These are phyloP conservation scores for Saturnispora kantuleensis DNA, from an alignment of 805 yeast species.

Conservation along the genomic window DNA sequence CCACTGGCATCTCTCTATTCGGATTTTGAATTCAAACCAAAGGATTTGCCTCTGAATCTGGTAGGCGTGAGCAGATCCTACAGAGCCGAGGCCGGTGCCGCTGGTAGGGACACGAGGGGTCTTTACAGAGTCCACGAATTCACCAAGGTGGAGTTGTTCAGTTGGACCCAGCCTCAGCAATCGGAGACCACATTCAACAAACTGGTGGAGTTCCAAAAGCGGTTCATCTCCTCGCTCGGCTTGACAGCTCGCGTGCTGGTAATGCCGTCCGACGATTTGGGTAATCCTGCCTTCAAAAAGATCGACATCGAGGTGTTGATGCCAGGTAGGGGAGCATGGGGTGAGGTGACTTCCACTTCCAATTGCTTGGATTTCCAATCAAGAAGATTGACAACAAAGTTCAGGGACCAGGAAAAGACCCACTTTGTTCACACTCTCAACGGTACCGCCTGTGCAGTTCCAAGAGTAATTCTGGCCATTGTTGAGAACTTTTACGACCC, in stretches of 20 bases:
- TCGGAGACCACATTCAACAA: constrained; percentile 47
- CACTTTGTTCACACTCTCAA: constrained; percentile 74
- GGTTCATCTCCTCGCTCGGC: constrained; percentile 57
- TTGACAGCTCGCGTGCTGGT: constrained; percentile 70
- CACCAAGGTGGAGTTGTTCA: constrained; percentile 86
- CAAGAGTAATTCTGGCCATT: constrained; percentile 82
- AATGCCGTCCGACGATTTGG: constrained; percentile 87
- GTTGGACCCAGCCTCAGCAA: constrained; percentile 42
- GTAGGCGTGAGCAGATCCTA: constrained; percentile 83
- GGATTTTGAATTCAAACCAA: constrained; percentile 25
- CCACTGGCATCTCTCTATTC: constrained; percentile 77
- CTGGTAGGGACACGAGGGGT: constrained; percentile 89
- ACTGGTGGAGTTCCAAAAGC: constrained; percentile 54
- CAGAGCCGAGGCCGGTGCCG: constrained; percentile 95
- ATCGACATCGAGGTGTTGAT: constrained; percentile 95
- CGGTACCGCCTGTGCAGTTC: constrained; percentile 95
- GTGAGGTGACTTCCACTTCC: constrained; percentile 85
- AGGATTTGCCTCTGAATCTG: constrained; percentile 43
- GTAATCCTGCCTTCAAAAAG: constrained; percentile 87
- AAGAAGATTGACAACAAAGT: constrained; percentile 67
- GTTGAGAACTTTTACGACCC: constrained; percentile 76
- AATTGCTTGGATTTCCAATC: constrained; percentile 90
- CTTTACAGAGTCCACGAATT: constrained; percentile 93
- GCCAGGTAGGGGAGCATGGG: constrained; percentile 93
- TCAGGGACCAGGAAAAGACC: constrained; percentile 23